phyloP scores from a whole-genome alignment of 805 yeast species.

The Candida ipomoeae region DNA sequence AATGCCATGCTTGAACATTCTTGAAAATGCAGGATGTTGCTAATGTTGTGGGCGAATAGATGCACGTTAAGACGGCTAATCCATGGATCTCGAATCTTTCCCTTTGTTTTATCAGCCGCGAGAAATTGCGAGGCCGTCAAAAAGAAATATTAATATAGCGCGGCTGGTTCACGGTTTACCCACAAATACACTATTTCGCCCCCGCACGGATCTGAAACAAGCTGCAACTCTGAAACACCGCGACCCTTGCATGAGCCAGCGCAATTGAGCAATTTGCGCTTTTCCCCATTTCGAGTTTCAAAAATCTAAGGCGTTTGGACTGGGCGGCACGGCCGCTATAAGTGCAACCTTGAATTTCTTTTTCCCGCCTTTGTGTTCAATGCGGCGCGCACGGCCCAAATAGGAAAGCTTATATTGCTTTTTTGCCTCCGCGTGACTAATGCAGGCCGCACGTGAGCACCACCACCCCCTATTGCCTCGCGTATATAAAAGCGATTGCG shows the following conservation, averaged over 20 bases:
- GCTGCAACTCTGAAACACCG: background rate
- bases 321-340: background rate
- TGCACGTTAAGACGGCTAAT: no score
- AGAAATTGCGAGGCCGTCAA: background rate
- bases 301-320: background rate
- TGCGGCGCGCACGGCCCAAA: constrained; percentile 2
- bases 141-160: background rate
- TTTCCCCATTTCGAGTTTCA: background rate
- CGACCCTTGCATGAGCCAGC: background rate
- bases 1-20: no score
- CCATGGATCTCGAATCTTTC: no score
- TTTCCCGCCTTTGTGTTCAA: background rate
- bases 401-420: constrained; percentile 13
- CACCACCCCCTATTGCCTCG: constrained; percentile 14
- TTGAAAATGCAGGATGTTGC: no score
- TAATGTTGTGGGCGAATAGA: no score
- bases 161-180: background rate
- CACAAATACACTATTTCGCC: no score
- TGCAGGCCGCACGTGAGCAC: constrained; percentile 15
- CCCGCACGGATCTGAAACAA: background rate
- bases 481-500: constrained; percentile 21
- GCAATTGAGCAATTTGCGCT: background rate
- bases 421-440: constrained; percentile 17
- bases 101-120: no score
- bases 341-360: background rate